Evolutionary conservation across 192 early-diverging fungal genomes (phyloP).

Genomic region (Coemansia sp.): DNA sequence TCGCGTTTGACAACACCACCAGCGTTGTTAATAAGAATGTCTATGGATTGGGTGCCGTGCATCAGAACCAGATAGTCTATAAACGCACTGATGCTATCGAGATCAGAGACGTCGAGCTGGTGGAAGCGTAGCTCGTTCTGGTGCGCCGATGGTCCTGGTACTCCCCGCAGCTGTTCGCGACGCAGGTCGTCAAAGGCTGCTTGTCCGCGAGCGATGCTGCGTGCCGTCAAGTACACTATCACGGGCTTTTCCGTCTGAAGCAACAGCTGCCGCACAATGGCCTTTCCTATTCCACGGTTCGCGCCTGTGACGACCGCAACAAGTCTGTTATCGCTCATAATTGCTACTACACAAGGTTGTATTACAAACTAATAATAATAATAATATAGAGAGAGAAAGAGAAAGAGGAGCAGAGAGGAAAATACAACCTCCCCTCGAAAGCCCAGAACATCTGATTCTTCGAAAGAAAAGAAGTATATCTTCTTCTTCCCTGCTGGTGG

Average conservation of each 20-base stretch:
- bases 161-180: constrained; percentile 26
- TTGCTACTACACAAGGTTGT: background rate
- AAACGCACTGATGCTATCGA: constrained; percentile 30
- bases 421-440: too few relatives aligned
- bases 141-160: background rate
- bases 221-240: constrained; percentile 52
- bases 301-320: constrained; percentile 53
- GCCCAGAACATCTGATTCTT: too few relatives aligned
- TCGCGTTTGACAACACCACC: constrained; percentile 35
- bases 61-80: constrained; percentile 45
- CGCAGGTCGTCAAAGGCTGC: constrained; percentile 45
- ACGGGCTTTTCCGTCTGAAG: constrained; percentile 32
- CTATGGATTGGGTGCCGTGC: constrained; percentile 49
- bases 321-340: constrained; percentile 32
- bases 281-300: constrained; percentile 54
- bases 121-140: constrained; percentile 53
- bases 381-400: too few relatives aligned
- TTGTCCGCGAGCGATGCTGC: constrained; percentile 44
- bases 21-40: constrained; percentile 52
- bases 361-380: too few relatives aligned
- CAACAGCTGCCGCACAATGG: constrained; percentile 40
- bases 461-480: too few relatives aligned
- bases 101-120: constrained; percentile 47
- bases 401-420: too few relatives aligned
- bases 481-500: too few relatives aligned